These are phyloP conservation scores for Sporothrix variecibatus DNA, from an alignment of 2,329 filamentous ascomycete species.

Conservation along the genomic window DNA sequence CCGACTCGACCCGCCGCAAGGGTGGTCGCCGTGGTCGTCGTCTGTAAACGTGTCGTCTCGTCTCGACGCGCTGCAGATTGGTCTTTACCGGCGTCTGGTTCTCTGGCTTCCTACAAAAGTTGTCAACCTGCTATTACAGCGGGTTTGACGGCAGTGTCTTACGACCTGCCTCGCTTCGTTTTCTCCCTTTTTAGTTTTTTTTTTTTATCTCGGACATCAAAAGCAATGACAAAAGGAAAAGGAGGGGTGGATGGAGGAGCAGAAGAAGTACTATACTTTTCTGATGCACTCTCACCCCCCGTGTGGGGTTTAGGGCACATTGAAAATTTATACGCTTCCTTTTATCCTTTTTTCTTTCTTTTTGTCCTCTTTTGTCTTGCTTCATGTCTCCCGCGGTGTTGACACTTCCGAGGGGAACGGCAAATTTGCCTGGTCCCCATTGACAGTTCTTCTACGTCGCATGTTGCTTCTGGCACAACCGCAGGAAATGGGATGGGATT, in stretches of 20 bases:
- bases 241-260: not conserved
- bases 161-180: not conserved
- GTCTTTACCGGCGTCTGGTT: not conserved
- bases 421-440: constrained; percentile 64
- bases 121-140: too few species aligned
- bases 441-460: constrained; percentile 51
- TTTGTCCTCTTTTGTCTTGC: not conserved
- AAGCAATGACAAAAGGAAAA: not conserved
- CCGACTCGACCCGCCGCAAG: constrained; percentile 99
- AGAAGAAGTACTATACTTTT: not conserved
- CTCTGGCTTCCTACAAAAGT: constrained; percentile 8
- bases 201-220: constrained; percentile 14
- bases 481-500: constrained; percentile 30
- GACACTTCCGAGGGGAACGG: constrained; percentile 75
- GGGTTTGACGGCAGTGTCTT: not conserved
- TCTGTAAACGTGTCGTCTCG: constrained; percentile 65
- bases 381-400: constrained; percentile 54
- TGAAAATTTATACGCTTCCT: constrained; percentile 14
- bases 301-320: constrained; percentile 12
- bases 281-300: constrained; percentile 7
- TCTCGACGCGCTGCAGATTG: too few species aligned
- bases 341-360: not conserved
- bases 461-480: constrained; percentile 47
- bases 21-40: constrained; percentile 99
- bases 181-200: not conserved